Base-by-base conservation (phyloP, 495 filamentous ascomycete genomes). In the Penicillium mononematosum region DNA sequence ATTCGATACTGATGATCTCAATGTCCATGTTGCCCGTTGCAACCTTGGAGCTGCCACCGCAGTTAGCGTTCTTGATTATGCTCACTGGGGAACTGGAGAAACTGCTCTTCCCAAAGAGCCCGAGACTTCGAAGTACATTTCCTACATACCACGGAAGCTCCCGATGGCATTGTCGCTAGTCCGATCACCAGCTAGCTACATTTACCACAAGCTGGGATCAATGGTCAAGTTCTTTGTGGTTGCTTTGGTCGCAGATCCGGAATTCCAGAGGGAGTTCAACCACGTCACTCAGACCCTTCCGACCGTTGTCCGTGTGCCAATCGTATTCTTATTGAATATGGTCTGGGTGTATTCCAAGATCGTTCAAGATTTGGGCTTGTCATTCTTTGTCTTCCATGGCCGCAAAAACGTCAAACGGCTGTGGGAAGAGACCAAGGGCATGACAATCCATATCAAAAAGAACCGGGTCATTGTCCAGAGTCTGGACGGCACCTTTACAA, bases 261-360 rank as follows among this genome's bases (percentile, higher is more conserved):
- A 85, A 55, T 84, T 81, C 60, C 83, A 85, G 56, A 68, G 82
- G 46, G 83, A 85, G 49, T 71, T 84, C 48, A 68, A 82, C 12
- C 79, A 78, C 63, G 72, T 79, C 41, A 66, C 78, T n/a, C 58
- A 63, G 36, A 32, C 45, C 5, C 68, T 68, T 24, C 71, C 71
- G 6, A 41, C 58, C 9, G 19, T 75, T 31, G 44, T 81, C 12
- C 76, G 74, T 14, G 72, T 73, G 24, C 75, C 80, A 4, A 53
- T 56, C 11, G 69, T 73, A 0, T 69, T 73, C 29, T 7, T 69
- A 0, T 62, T 85, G 27, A 83, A 75, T 58, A 60, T 70, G 53
- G 20, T 82, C 22, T 85, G 82, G 82, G 68, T 74, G 5, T 83
- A 81, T 53, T 64, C 71, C 45, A 76, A 74, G 52, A 25, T 64